These are phyloP conservation scores for Paramyrothecium roridum DNA, from an alignment of 2,329 filamentous ascomycete species.

Conservation along the genomic window DNA sequence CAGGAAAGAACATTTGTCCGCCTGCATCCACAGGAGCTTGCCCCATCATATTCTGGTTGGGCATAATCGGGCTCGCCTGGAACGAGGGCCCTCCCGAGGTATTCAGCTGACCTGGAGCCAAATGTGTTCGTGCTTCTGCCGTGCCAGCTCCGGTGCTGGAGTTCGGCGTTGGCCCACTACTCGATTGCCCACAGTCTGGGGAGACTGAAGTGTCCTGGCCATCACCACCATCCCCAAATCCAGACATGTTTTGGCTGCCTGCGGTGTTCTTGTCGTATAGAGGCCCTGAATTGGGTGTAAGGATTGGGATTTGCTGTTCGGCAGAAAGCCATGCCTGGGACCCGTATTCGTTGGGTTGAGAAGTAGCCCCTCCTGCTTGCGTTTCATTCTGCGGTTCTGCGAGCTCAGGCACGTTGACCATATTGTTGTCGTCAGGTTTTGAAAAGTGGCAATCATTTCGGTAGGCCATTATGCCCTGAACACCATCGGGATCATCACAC, in stretches of 20 bases:
- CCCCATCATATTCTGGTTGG: conserved; percentile 36
- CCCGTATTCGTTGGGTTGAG: conserved; percentile 21
- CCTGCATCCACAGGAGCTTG: conserved; percentile 31
- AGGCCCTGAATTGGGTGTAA: conserved; percentile 29
- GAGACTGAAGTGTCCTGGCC: conserved; percentile 46
- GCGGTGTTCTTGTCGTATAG: conserved; percentile 30
- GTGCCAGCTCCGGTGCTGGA: conserved; percentile 38
- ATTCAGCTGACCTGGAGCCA: conserved; percentile 25
- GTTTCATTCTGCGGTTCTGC: conserved; percentile 27
- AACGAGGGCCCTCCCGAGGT: conserved; percentile 44
- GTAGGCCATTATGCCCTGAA: conserved; percentile 41
- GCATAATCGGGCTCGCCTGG: conserved; percentile 47
- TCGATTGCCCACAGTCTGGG: conserved; percentile 47
- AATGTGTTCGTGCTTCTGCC: conserved; percentile 24
- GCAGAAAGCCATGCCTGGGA: conserved; percentile 33
- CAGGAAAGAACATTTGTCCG: conserved; percentile 36
- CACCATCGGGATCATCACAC: conserved; percentile 31
- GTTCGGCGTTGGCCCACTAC: conserved; percentile 53
- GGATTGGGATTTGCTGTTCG: conserved; percentile 34
- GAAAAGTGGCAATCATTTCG: conserved; percentile 41
- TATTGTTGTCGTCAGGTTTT: conserved; percentile 36
- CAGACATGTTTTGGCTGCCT: conserved; percentile 20
- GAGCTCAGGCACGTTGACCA: conserved; percentile 34
- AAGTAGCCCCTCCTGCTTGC: conserved; percentile 14
- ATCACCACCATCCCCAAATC: conserved; percentile 43